Base-by-base conservation (phyloP, 2,329 filamentous ascomycete species). In the Ascochyta viciae-villosae region DNA sequence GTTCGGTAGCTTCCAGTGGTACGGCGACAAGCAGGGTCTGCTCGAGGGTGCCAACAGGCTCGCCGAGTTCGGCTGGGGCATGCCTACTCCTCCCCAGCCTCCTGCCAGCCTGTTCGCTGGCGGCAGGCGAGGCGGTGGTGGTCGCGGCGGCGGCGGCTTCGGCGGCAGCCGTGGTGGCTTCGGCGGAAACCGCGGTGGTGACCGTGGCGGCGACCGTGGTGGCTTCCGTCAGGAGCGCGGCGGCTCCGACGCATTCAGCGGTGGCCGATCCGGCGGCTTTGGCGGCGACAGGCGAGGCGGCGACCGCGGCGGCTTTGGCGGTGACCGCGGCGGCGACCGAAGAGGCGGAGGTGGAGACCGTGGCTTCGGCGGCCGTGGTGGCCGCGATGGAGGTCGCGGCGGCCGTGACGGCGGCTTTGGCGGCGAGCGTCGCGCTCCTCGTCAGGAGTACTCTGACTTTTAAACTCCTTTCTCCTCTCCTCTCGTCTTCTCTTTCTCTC, bases 1-100 rank as follows among this genome's bases (percentile, higher is more conserved):
- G 41, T 81, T 90, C 39, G 86, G 87, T 49, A 78, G 77, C 39
- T 82, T 76, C 63, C 72, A 77, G 33, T 77, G 80, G 68, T 70
- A 76, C 47, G 33, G 68, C 74, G 66, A 76, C 54, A 80, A 79
- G 63, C 68, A 73, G 7, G 61, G 55, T 8, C 68, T 82, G 9
- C 58, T 83, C n/a, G 68, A 77, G 13, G 71, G 73, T 9, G 72
- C 82, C 26, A 82, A 82, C 59, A 66, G 76, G 44, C 67, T 80
- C 16, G 76, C 79, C 7, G 71, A 76, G 38, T 76, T 79, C 57
- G 81, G 81, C 6, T 83, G 80, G 76, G 78, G 79, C 6, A 74
- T 83, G 67, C 57, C 73, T 4, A 61, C 68, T 23, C 75, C 79
- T 13, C 82, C 81, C 50, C 57, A 47, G 31, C 68, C 68, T 51